Percentiles rank a stretch among this genome's conserved stretches.
Conservation (phyloP, 2,329 filamentous ascomycete species). For the Fusarium pilosicola region DNA sequence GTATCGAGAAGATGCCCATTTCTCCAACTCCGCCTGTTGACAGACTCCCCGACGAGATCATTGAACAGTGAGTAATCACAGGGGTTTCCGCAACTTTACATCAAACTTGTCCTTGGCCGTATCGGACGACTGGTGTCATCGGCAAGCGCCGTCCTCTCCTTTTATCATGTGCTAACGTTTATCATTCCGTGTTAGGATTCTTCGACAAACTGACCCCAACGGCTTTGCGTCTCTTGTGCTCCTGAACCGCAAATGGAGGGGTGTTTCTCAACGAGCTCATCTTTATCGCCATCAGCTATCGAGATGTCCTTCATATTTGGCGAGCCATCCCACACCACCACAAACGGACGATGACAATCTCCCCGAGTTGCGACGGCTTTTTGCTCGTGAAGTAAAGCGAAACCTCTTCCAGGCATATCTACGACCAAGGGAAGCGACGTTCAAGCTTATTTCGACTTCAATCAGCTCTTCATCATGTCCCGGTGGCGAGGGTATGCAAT, state of each 20-base stretch:
- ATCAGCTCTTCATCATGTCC: constrained; percentile 86
- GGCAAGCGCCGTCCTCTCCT: neutral
- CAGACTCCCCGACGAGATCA: constrained; percentile 73
- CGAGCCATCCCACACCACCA: constrained; percentile 57
- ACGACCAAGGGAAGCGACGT: constrained; percentile 73
- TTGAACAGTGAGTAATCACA: constrained; percentile 67
- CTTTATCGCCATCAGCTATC: constrained; percentile 72
- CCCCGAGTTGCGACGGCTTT: constrained; percentile 69
- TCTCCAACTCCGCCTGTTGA: constrained; percentile 57
- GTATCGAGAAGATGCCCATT: constrained; percentile 49
- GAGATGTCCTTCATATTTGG: constrained; percentile 68
- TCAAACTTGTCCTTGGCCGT: neutral
- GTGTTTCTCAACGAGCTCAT: constrained; percentile 69
- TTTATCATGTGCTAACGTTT: constrained; percentile 29
- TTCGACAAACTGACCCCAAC: constrained; percentile 68
- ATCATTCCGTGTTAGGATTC: constrained; percentile 60
- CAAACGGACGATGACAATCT: constrained; percentile 61
- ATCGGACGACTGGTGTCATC: neutral
- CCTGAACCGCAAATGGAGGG: constrained; percentile 73
- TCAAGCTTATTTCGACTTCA: constrained; percentile 85
- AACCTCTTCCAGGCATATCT: constrained; percentile 82
- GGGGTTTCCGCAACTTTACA: neutral
- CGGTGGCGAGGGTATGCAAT: constrained; percentile 86
- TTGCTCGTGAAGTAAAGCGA: constrained; percentile 76
- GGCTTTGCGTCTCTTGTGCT: constrained; percentile 74